Percentiles rank a stretch among this genome's conserved stretches.
These are phyloP conservation scores for Penicillium sclerotiorum DNA, from an alignment of 2,329 filamentous ascomycete genomes.

Conservation along the genomic window DNA sequence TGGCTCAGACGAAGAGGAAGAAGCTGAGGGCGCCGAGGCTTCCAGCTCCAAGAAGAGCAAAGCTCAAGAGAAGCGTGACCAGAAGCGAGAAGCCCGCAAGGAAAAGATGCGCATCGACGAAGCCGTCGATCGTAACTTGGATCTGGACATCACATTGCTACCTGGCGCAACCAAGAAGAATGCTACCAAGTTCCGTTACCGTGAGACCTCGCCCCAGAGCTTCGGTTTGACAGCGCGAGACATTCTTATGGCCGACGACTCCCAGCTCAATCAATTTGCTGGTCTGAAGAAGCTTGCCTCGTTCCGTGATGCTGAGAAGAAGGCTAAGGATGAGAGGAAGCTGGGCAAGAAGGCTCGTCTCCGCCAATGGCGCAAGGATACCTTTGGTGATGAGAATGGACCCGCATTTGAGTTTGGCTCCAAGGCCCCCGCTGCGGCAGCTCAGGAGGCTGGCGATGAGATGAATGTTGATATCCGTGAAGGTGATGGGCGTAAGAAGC, in stretches of 20 bases:
- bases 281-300: constrained; percentile 93
- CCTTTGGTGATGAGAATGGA: constrained; percentile 64
- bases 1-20: constrained; percentile 59
- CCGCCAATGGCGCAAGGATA: constrained; percentile 77
- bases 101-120: constrained; percentile 83
- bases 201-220: constrained; percentile 85
- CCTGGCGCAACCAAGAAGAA: constrained; percentile 56
- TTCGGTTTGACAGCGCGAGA: constrained; percentile 90
- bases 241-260: constrained; percentile 87
- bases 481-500: constrained; percentile 44
- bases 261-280: constrained; percentile 83
- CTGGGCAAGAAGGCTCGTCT: constrained; percentile 91
- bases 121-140: constrained; percentile 78
- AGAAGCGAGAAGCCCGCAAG: constrained; percentile 73
- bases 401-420: constrained; percentile 36
- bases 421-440: constrained; percentile 21
- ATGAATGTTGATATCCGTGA: constrained; percentile 47
- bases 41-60: constrained; percentile 53
- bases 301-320: constrained; percentile 87
- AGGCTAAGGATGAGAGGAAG: constrained; percentile 82
- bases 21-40: constrained; percentile 41
- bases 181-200: constrained; percentile 75
- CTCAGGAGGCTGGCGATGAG: constrained; percentile 28
- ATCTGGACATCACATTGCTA: constrained; percentile 68
- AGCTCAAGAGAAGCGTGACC: constrained; percentile 55